Evolutionary conservation across 208 protist genomes (phyloP).

Genomic region (Wallacemonas sp.): DNA sequence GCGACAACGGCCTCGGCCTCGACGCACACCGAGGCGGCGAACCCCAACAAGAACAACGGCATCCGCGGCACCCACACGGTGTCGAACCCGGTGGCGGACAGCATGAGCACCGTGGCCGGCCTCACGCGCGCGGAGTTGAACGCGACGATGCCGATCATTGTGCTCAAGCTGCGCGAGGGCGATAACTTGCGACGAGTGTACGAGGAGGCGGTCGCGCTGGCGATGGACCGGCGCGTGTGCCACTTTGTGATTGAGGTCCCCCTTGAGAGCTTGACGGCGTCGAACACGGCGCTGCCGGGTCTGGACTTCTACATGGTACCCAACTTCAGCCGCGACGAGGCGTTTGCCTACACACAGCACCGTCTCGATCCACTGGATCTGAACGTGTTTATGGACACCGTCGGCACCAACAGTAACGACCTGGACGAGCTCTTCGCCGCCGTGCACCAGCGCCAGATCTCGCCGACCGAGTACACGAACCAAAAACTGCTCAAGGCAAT

Average conservation of each 20-base stretch:
- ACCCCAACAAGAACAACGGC: background rate
- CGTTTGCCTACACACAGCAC: conserved; percentile 72
- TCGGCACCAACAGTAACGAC: conserved; percentile 86
- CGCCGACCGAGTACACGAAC: conserved; percentile 69
- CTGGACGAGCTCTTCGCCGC: conserved; percentile 83
- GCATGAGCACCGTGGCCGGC: background rate
- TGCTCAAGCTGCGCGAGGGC: conserved; percentile 66
- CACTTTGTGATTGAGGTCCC: conserved; percentile 84
- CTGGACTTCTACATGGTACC: conserved; percentile 84
- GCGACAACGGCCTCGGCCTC: background rate
- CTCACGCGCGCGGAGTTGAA: conserved; percentile 20
- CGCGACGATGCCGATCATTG: conserved; percentile 46
- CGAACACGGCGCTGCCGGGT: conserved; percentile 72
- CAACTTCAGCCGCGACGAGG: conserved; percentile 71
- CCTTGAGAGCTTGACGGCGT: conserved; percentile 69
- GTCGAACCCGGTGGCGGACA: background rate
- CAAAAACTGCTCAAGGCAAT: conserved; percentile 84
- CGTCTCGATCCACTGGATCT: conserved; percentile 73
- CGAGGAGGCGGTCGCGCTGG: conserved; percentile 62
- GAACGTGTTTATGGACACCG: conserved; percentile 60
- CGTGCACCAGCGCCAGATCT: conserved; percentile 57
- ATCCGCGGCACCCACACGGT: background rate
- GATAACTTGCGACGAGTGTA: conserved; percentile 61
- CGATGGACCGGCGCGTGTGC: conserved; percentile 67
- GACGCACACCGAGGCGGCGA: background rate